Evolutionary conservation across 1,139 yeast species (phyloP), one percentile per base, ranked within the genome.

Genomic region (Pichia sp.): DNA sequence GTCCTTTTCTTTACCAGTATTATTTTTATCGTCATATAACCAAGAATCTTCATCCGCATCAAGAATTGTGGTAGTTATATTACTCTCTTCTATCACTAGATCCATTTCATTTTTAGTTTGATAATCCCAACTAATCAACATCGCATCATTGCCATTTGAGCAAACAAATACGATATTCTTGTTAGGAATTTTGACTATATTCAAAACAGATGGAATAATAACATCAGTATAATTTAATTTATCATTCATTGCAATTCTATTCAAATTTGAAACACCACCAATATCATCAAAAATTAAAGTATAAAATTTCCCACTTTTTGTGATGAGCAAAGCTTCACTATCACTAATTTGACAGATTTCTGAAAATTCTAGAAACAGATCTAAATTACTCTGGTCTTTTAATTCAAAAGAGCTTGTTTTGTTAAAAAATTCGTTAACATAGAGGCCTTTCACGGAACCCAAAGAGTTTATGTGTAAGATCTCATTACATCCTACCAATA

Each of bases 391-490:
- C 48, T 77, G 79, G 59, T 85, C 88, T 27, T 68, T 67, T 23
- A 64, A 70, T 18, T 71, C 70, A 42, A 80, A 69, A 7, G 74
- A 70, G 0, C 90, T 77, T 39, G 73, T 71, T 29, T 71, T 68
- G 2, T 72, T 58, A 16, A 80, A 76, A 56, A 68, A 83, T 49
- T 72, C 68, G 61, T 86, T 87, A 7, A 84, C 79, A 1, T 85
- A 82, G 1, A 84, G 70, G 37, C 90, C 85, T 56, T 79, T 77
- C 1, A 75, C 65, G 25, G 84, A 77, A 11, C 97, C 97, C 2
- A 94, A 82, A 45, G 87, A 80, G 61, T 89, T 96, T 23, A 89
- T 76, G 62, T 87, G 94, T 18, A 88, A 68, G 16, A 90, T 59
- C 56, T 85, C 88, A 61, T 90, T 89, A 29, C 85, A 75, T 1